phyloP scores from a whole-genome alignment of 495 filamentous ascomycete genomes.

The Penicillium dipodomyicola region DNA sequence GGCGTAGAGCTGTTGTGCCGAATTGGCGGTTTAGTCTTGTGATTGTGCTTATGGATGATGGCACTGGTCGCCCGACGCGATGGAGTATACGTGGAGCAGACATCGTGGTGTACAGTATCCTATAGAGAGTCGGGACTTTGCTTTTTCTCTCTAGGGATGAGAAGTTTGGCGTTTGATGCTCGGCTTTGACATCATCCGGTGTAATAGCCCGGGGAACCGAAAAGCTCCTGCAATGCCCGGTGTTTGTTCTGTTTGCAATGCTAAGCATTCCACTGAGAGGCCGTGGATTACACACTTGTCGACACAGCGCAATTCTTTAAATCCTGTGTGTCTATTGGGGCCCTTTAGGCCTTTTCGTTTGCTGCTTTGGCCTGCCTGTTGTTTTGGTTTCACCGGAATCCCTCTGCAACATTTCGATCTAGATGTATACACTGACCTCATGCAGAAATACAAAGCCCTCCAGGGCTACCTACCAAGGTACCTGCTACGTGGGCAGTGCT shows the following conservation, averaged over 20 bases:
- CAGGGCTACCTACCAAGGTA: not conserved
- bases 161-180: slow-evolving; percentile 18
- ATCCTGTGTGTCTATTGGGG: not conserved
- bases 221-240: slow-evolving; percentile 24
- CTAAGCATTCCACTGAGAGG: slow-evolving; percentile 21
- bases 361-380: too few relatives aligned
- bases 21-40: slow-evolving; percentile 33
- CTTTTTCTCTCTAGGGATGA: slow-evolving; percentile 8
- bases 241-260: slow-evolving; percentile 42
- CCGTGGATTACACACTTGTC: slow-evolving; percentile 17
- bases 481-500: not conserved
- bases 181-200: slow-evolving; percentile 45
- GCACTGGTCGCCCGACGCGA: slow-evolving; percentile 33
- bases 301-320: not conserved
- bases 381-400: not conserved
- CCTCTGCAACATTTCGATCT: not conserved
- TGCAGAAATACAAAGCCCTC: not conserved
- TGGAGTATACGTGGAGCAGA: slow-evolving; percentile 34
- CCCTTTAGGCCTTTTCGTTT: not conserved
- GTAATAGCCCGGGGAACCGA: slow-evolving; percentile 24
- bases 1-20: slow-evolving; percentile 36
- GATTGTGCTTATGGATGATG: slow-evolving; percentile 21
- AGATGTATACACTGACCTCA: not conserved
- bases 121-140: slow-evolving; percentile 4
- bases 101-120: slow-evolving; percentile 31